These are phyloP conservation scores for Marasmius fiardii DNA, from an alignment of 1,284 basidiomycete species.

Conservation along the genomic window DNA sequence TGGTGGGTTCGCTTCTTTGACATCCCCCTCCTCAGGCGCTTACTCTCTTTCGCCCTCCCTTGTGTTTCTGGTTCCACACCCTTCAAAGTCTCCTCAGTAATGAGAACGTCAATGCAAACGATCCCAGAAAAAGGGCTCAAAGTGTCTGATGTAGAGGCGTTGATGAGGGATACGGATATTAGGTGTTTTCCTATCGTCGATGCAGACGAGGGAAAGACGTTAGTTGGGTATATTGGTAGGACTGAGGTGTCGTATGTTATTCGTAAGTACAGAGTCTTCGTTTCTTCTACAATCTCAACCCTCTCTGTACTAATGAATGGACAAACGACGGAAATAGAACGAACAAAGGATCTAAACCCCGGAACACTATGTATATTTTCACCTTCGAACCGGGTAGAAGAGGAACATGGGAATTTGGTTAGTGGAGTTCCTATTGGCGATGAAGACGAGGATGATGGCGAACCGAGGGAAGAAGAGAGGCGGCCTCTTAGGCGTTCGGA, in stretches of 20 bases:
- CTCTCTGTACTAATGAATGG: too few species aligned
- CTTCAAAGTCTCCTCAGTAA: constrained; percentile 79
- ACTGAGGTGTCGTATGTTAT: constrained; percentile 85
- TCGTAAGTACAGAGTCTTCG: constrained; percentile 42
- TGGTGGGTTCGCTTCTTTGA: constrained; percentile 46
- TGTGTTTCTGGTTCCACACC: too few species aligned
- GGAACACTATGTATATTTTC: too few species aligned
- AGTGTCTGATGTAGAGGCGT: constrained; percentile 57
- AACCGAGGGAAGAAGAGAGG: too few species aligned
- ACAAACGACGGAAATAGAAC: too few species aligned
- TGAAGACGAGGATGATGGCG: too few species aligned
- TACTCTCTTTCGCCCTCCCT: neutral
- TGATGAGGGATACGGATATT: constrained; percentile 68
- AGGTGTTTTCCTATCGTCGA: constrained; percentile 92
- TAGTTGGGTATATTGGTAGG: constrained; percentile 89
- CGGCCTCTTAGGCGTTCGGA: too few species aligned
- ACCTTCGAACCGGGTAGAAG: too few species aligned
- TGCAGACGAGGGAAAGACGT: constrained; percentile 49
- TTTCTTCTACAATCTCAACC: constrained; percentile 4
- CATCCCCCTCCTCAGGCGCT: neutral
- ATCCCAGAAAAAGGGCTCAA: constrained; percentile 76
- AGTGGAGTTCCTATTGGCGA: too few species aligned
- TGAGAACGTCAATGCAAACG: constrained; percentile 78
- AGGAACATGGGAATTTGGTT: too few species aligned
- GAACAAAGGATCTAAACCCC: too few species aligned